Evolutionary conservation across 306 rosid genomes (phyloP), one percentile per base, ranked within the genome.

Genomic region (Herpetospermum pedunculosum): DNA sequence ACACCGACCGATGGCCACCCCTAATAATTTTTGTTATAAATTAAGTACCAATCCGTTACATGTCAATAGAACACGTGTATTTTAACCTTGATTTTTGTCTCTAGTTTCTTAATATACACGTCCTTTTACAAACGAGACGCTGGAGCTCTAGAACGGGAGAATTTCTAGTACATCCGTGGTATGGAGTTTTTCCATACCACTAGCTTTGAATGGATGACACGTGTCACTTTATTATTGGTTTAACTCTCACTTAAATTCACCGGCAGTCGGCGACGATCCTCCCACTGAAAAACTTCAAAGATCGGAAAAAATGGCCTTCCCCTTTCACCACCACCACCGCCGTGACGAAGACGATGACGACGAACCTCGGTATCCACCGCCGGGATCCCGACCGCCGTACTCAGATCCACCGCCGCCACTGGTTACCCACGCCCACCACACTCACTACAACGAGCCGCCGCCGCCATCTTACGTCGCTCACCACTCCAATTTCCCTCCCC

Each of bases 271-370:
- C 5, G 23, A 4, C 73, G 11, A 0, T 3, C 3, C 4, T 13
- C 1, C 12, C 0, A 5, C 25, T n/a, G 18, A n/a, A 13, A 6
- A 41, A 58, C 38, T 40, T 12, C 55, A 16, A 46, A 2, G 13
- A 23, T n/a, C 83, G 38, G 77, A 19, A n/a, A 50, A 30, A 35
- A 87, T 86, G 89, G 83, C 78, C 16, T 87, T 32, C 52, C 88
- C 88, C 0, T 73, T 4, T 49, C 79, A 60, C 3, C 80, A 82
- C 52, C 52, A 75, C 53, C 84, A 82, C 47, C 78, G 65, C 44
- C 88, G 77, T 34, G 77, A 67, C 29, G 80, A 75, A 2, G 80
- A 78, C 2, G 77, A 70, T 1, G 69, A 59, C 0, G 58, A 19
- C 1, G 72, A 50, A 32, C 63, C 18, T 26, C 50, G 60, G 40